These are phyloP conservation scores for Oemleria cerasiformis DNA, from an alignment of 306 rosid genomes.

Conservation along the genomic window DNA sequence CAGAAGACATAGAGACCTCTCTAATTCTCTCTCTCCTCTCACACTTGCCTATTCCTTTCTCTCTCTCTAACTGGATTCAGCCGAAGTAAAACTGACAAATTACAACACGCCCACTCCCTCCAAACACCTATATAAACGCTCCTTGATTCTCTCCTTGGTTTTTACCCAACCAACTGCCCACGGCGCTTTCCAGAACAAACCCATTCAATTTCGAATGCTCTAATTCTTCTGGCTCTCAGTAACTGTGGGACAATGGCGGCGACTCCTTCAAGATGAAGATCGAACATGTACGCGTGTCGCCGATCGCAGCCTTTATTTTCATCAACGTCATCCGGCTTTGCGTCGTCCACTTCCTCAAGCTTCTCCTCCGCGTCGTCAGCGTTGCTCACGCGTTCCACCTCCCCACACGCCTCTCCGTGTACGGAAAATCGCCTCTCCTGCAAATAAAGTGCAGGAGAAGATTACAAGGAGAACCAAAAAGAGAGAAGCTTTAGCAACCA, in stretches of 20 bases:
- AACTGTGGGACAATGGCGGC: not conserved
- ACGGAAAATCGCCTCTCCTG: not conserved
- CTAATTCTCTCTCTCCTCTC: too few species aligned
- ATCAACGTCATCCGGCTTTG: conserved; percentile 39
- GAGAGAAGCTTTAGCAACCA: conserved; percentile 36
- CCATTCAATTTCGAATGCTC: not conserved
- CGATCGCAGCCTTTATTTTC: not conserved
- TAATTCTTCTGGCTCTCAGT: not conserved
- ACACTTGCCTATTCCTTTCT: too few species aligned
- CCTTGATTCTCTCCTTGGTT: too few species aligned
- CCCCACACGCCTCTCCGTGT: too few species aligned
- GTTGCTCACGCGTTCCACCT: too few species aligned
- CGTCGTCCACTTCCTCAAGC: conserved; percentile 40
- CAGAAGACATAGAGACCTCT: too few species aligned
- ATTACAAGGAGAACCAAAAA: conserved; percentile 36
- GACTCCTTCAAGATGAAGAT: not conserved
- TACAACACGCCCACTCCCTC: too few species aligned
- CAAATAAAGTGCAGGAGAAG: conserved; percentile 25
- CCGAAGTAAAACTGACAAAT: too few species aligned
- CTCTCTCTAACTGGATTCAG: too few species aligned
- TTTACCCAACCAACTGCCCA: too few species aligned
- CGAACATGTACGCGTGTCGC: not conserved
- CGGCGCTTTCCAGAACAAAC: too few species aligned
- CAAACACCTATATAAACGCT: too few species aligned
- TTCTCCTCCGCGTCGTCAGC: conserved; percentile 37